These are phyloP conservation scores for Tolypocladium tundrense DNA, from an alignment of 2,329 filamentous ascomycete species.

Conservation along the genomic window DNA sequence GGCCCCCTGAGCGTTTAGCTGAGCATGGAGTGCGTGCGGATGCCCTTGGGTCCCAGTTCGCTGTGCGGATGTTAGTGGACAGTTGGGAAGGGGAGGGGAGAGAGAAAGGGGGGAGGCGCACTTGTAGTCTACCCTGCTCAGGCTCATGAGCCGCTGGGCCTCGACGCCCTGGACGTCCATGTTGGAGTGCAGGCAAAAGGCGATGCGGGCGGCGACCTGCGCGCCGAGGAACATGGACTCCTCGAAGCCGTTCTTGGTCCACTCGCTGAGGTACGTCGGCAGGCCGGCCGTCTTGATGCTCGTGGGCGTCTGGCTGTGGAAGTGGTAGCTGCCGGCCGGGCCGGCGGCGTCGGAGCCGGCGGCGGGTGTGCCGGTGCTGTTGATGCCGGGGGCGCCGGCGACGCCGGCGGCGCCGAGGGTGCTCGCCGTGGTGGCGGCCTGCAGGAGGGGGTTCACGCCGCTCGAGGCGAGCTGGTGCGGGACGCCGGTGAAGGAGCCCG, in stretches of 20 bases:
- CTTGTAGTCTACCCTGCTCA: slow-evolving; percentile 52
- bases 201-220: slow-evolving; percentile 64
- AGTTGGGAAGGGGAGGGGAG: not conserved
- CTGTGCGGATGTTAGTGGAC: slow-evolving; percentile 20
- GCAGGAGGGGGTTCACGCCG: slow-evolving; percentile 79
- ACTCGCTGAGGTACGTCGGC: slow-evolving; percentile 82
- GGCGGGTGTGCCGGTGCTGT: slow-evolving; percentile 23
- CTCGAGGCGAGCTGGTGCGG: slow-evolving; percentile 45
- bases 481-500: slow-evolving; percentile 45
- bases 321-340: slow-evolving; percentile 34
- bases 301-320: slow-evolving; percentile 65
- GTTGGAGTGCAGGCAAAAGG: slow-evolving; percentile 47
- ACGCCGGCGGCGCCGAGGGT: slow-evolving; percentile 35
- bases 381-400: slow-evolving; percentile 18
- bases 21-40: slow-evolving; percentile 44
- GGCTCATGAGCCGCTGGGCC: slow-evolving; percentile 43
- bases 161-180: slow-evolving; percentile 41
- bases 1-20: slow-evolving; percentile 16
- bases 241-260: slow-evolving; percentile 72
- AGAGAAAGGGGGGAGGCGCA: slow-evolving; percentile 21
- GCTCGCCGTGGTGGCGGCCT: slow-evolving; percentile 75
- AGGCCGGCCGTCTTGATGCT: slow-evolving; percentile 68
- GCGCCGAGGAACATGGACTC: slow-evolving; percentile 81
- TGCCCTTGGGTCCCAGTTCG: slow-evolving; percentile 43
- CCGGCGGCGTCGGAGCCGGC: slow-evolving; percentile 29